Evolutionary conservation across 75 land plant species (phyloP).

Genomic region (Selaginella tamariscina): DNA sequence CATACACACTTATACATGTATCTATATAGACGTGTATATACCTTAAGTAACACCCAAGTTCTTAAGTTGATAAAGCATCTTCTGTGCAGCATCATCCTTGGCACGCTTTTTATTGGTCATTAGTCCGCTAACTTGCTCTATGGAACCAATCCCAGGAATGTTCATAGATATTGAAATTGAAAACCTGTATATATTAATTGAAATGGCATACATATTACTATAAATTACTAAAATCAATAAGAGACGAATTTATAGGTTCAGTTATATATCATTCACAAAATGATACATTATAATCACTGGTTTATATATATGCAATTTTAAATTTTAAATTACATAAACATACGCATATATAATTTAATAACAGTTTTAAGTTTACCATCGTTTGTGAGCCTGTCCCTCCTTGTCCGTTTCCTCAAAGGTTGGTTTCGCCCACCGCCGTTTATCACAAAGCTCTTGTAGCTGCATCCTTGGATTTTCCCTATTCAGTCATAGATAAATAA

Average conservation of each 20-base stretch:
- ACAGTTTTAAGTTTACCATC: not conserved
- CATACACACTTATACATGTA: no score
- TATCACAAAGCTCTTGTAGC: slow-evolving; percentile 42
- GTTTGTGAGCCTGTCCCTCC: not conserved
- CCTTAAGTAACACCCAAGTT: no score
- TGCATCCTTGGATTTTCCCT: slow-evolving; percentile 49
- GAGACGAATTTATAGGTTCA: not conserved
- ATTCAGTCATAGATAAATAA: slow-evolving; percentile 26
- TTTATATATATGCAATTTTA: no score
- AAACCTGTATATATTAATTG: no score
- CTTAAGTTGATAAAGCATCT: not conserved
- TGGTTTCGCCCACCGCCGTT: slow-evolving; percentile 43
- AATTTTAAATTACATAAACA: no score
- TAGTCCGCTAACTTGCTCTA: not conserved
- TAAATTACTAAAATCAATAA: not conserved
- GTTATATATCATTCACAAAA: no score
- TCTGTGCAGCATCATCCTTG: not conserved
- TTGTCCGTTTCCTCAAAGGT: slow-evolving; percentile 26
- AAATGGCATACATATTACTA: not conserved
- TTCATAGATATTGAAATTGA: not conserved
- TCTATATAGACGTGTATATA: no score
- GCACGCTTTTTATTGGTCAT: not conserved
- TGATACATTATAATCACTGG: no score
- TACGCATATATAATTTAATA: no score
- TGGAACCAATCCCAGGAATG: not conserved